Conservation (phyloP, 495 filamentous ascomycete species). For the Xylaria intraflava region DNA sequence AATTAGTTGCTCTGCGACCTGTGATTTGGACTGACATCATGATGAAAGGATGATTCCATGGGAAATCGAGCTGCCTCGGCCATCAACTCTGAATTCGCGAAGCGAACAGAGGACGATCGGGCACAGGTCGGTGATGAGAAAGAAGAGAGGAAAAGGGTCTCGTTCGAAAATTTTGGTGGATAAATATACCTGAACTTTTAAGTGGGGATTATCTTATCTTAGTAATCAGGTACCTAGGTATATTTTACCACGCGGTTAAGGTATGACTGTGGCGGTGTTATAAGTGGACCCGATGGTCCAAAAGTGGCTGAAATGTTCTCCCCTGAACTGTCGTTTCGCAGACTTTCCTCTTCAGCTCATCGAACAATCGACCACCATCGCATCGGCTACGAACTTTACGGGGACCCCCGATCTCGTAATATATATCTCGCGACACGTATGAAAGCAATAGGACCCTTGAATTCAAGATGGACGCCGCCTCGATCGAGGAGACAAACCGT, state of each 20-base stretch:
- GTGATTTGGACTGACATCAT: constrained; percentile 91
- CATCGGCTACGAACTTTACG: not conserved
- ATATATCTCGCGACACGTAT: not conserved
- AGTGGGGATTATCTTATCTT: too few species aligned
- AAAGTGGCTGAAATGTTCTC: not conserved
- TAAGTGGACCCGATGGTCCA: not conserved
- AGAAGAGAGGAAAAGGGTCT: constrained; percentile 38
- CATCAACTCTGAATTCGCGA: constrained; percentile 62
- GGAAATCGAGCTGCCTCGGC: constrained; percentile 73
- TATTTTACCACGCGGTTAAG: too few species aligned
- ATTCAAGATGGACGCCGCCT: constrained; percentile 66
- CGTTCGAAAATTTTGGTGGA: constrained; percentile 21
- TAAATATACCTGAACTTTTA: not conserved
- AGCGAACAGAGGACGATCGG: constrained; percentile 59
- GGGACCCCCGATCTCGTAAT: too few species aligned
- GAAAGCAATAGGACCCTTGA: not conserved
- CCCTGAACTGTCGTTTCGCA: too few species aligned
- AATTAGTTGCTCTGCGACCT: constrained; percentile 72
- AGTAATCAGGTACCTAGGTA: not conserved
- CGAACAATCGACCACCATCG: not conserved
- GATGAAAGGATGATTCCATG: constrained; percentile 66
- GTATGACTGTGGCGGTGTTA: not conserved
- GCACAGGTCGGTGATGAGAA: constrained; percentile 70
- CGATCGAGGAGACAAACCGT: constrained; percentile 92
- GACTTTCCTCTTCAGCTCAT: not conserved